phyloP scores from a whole-genome alignment of 805 yeast genomes.

The Diddensiella caesifluorescens region DNA sequence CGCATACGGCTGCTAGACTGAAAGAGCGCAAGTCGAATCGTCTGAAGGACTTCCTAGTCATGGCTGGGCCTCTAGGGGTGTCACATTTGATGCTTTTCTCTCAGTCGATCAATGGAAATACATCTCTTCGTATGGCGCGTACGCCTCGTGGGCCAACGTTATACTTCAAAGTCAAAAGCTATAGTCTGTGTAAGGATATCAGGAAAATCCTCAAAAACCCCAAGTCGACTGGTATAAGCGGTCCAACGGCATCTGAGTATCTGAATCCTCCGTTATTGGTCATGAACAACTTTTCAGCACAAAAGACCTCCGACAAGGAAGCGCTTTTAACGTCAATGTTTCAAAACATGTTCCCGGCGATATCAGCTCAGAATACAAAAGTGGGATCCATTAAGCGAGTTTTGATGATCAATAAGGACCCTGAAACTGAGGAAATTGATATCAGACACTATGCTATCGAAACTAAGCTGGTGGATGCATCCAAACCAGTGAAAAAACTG shows the following conservation, averaged over 20 bases:
- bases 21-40: constrained; percentile 83
- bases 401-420: constrained; percentile 69
- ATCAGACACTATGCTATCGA: constrained; percentile 86
- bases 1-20: constrained; percentile 88
- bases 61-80: constrained; percentile 96
- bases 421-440: constrained; percentile 67
- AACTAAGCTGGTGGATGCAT: constrained; percentile 69
- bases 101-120: constrained; percentile 72
- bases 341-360: constrained; percentile 94
- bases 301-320: constrained; percentile 55
- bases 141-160: constrained; percentile 94
- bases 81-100: constrained; percentile 82
- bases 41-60: constrained; percentile 77
- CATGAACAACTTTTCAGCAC: constrained; percentile 75
- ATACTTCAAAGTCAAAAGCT: constrained; percentile 70
- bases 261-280: constrained; percentile 83
- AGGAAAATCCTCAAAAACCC: constrained; percentile 66
- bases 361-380: constrained; percentile 76
- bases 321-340: constrained; percentile 81
- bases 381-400: constrained; percentile 77
- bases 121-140: constrained; percentile 76
- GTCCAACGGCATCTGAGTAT: constrained; percentile 49
- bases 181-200: constrained; percentile 79
- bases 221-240: constrained; percentile 66
- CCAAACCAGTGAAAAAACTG: constrained; percentile 65